Conservation (phyloP, 306 rosid species). For the Parietaria judaica region DNA sequence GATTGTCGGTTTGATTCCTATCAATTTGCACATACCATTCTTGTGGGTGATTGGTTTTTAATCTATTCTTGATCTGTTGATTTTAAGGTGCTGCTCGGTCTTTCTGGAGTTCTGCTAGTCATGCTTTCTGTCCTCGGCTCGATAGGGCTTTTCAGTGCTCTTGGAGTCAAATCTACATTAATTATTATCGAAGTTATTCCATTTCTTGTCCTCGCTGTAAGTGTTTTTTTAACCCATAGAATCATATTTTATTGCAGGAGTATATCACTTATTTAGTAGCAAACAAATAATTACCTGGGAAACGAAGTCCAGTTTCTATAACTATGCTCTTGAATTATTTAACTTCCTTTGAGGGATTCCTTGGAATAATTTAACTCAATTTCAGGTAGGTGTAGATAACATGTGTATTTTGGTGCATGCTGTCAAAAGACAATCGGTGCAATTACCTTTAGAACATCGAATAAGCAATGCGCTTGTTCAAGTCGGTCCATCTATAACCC, state of each 20-base stretch:
- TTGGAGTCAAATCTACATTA: slow-evolving; percentile 88
- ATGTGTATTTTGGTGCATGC: slow-evolving; percentile 97
- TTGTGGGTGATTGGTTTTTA: slow-evolving; percentile 2
- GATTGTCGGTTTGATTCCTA: too few species aligned
- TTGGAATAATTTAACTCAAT: background rate
- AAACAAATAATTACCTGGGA: background rate
- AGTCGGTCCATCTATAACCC: slow-evolving; percentile 94
- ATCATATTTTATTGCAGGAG: background rate
- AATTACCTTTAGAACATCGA: slow-evolving; percentile 62
- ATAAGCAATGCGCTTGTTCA: slow-evolving; percentile 80
- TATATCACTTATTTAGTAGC: background rate
- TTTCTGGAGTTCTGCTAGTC: slow-evolving; percentile 81
- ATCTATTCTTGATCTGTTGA: slow-evolving; percentile 18
- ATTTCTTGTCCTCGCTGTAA: slow-evolving; percentile 89
- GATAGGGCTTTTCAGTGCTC: slow-evolving; percentile 85
- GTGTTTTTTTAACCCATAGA: slow-evolving; percentile 20
- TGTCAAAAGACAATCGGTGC: slow-evolving; percentile 67
- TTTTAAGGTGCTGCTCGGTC: slow-evolving; percentile 80
- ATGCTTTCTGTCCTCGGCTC: slow-evolving; percentile 93
- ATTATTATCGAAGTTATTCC: slow-evolving; percentile 98
- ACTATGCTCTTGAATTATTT: background rate
- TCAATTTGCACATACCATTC: background rate
- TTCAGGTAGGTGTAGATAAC: slow-evolving; percentile 97
- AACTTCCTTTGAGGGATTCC: background rate
- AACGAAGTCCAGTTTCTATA: background rate